Evolutionary conservation across 768 basidiomycete species (phyloP).

Genomic region (Lanmaoa pseudosensibilis): DNA sequence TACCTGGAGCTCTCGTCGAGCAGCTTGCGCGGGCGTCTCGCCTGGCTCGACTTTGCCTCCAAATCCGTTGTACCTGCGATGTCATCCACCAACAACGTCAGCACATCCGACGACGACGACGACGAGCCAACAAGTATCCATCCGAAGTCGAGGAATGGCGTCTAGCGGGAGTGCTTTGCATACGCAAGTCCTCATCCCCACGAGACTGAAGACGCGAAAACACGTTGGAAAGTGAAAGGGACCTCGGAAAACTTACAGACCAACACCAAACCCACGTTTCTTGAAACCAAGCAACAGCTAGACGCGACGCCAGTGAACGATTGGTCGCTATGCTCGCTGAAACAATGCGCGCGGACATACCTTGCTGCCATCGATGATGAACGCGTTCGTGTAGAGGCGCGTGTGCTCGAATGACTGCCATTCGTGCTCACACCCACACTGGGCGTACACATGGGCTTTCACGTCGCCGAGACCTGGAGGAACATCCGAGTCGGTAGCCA

Average conservation of each 20-base stretch:
- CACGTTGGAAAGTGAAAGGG: not conserved
- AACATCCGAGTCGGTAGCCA: slow-evolving; percentile 15
- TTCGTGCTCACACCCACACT: slow-evolving; percentile 39
- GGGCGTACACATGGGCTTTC: slow-evolving; percentile 28
- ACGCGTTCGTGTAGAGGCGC: slow-evolving; percentile 69
- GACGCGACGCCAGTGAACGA: slow-evolving; percentile 20
- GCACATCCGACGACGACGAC: not conserved
- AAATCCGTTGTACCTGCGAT: slow-evolving; percentile 78
- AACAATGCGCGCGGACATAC: slow-evolving; percentile 26
- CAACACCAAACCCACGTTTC: slow-evolving; percentile 73
- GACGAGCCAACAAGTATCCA: not conserved
- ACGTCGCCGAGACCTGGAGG: slow-evolving; percentile 46
- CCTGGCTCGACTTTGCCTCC: slow-evolving; percentile 82
- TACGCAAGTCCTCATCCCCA: not conserved
- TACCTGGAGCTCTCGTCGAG: slow-evolving; percentile 72
- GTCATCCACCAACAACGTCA: not conserved
- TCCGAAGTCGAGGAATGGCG: not conserved
- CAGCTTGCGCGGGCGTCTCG: slow-evolving; percentile 70
- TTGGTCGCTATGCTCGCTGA: not conserved
- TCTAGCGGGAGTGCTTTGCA: no score
- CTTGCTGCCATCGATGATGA: slow-evolving; percentile 54
- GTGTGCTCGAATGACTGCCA: slow-evolving; percentile 49
- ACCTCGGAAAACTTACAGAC: slow-evolving; percentile 44
- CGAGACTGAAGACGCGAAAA: not conserved
- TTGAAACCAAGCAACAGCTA: slow-evolving; percentile 77